These are phyloP conservation scores for Penicillium diatomitis DNA, from an alignment of 495 filamentous ascomycete genomes.

Conservation along the genomic window DNA sequence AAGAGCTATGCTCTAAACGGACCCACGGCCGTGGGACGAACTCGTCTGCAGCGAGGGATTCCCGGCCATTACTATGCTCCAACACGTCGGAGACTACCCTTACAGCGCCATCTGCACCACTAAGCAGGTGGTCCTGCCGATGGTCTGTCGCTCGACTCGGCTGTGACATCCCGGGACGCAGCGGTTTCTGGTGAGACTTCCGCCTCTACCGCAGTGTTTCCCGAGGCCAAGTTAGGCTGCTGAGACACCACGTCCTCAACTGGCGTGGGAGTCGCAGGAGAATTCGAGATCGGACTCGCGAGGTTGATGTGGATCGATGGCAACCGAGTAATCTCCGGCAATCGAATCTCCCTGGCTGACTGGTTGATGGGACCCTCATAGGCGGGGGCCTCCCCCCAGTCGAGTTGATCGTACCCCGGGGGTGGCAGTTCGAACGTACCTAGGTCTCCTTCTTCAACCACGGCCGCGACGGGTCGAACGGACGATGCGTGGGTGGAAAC, in stretches of 20 bases:
- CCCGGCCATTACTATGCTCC: too few relatives aligned
- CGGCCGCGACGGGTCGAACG: slow-evolving; percentile 9
- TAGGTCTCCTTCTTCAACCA: slow-evolving; percentile 27
- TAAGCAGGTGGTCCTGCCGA: too few relatives aligned
- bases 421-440: slow-evolving; percentile 26
- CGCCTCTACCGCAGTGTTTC: too few relatives aligned
- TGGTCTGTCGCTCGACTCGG: too few relatives aligned
- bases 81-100: too few relatives aligned
- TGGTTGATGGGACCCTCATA: slow-evolving; percentile 29
- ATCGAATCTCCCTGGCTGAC: slow-evolving; percentile 6
- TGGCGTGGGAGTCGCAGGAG: slow-evolving; percentile 21
- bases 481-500: slow-evolving; percentile 16
- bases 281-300: slow-evolving; percentile 25
- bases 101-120: too few relatives aligned
- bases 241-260: background rate
- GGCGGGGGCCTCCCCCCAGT: slow-evolving; percentile 43
- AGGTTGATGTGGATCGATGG: slow-evolving; percentile 35
- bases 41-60: too few relatives aligned
- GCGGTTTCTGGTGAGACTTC: too few relatives aligned
- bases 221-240: too few relatives aligned
- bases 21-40: too few relatives aligned
- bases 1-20: too few relatives aligned
- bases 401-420: slow-evolving; percentile 36
- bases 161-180: too few relatives aligned
- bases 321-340: slow-evolving; percentile 18